These are phyloP conservation scores for Phlebopus sp. DNA, from an alignment of 1,284 basidiomycete species.

Conservation along the genomic window DNA sequence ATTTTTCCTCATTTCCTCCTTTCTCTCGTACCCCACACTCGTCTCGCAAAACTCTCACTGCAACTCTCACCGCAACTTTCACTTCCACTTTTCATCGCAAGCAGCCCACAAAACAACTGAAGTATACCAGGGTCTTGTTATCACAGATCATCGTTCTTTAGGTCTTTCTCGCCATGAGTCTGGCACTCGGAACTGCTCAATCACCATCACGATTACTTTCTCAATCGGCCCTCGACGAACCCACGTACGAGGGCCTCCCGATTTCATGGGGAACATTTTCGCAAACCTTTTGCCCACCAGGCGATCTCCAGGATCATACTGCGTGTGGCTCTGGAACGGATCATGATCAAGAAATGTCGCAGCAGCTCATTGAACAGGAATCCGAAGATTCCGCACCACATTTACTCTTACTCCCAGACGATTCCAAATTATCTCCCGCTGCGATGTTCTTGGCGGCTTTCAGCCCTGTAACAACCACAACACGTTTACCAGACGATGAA, in stretches of 20 bases:
- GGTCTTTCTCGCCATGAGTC: conserved; percentile 1
- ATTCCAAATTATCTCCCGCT: conserved; percentile 58
- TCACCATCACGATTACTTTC: conserved; percentile 11
- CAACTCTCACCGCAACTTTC: background rate
- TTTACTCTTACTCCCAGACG: conserved; percentile 13
- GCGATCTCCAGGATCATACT: conserved; percentile 3
- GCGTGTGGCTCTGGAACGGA: conserved; percentile 14
- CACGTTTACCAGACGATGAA: conserved; percentile 51
- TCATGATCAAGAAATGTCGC: conserved; percentile 27
- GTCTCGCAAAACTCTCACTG: background rate
- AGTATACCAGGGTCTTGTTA: background rate
- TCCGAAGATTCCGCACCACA: background rate
- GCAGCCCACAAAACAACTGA: background rate
- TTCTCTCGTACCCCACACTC: conserved; percentile 20
- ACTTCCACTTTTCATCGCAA: background rate
- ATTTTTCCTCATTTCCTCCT: conserved; percentile 6
- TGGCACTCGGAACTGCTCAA: conserved; percentile 8
- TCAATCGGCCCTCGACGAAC: conserved; percentile 2
- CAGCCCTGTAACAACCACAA: conserved; percentile 33
- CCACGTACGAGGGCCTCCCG: conserved; percentile 6
- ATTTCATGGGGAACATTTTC: conserved; percentile 15
- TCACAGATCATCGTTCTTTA: background rate
- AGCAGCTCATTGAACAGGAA: conserved; percentile 16
- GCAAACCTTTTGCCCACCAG: background rate
- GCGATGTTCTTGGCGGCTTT: conserved; percentile 78